These are phyloP conservation scores for Petunia hybrid DNA, from an alignment of 305 asterid species.

Conservation along the genomic window DNA sequence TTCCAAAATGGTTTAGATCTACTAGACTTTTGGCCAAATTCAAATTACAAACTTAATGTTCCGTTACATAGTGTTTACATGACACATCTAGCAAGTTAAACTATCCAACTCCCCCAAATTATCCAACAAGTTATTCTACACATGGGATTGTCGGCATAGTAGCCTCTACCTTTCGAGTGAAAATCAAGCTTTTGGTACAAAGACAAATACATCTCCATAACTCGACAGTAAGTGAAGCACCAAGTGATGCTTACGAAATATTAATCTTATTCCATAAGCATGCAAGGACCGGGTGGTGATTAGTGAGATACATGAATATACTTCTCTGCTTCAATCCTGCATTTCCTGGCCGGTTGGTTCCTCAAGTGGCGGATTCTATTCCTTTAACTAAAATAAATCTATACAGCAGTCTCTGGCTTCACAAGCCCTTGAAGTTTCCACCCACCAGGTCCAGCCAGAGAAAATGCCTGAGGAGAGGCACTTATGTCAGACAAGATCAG, in stretches of 20 bases:
- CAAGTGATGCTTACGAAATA: background rate
- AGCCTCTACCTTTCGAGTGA: background rate
- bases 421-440: conserved; percentile 84
- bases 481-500: background rate
- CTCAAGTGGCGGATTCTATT: background rate
- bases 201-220: background rate
- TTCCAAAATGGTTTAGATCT: background rate
- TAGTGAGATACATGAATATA: conserved; percentile 16
- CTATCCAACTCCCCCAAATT: background rate
- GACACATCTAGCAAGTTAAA: conserved; percentile 12
- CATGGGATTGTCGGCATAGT: background rate
- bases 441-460: conserved; percentile 88
- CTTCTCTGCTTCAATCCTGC: background rate
- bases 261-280: background rate
- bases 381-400: background rate
- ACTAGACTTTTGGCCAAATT: background rate
- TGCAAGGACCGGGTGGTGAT: background rate
- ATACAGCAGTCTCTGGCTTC: conserved; percentile 56
- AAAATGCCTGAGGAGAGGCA: conserved; percentile 68
- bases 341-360: background rate
- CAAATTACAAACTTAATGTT: background rate
- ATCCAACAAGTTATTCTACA: background rate
- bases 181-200: background rate
- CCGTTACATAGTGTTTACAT: conserved; percentile 11
- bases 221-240: background rate